Evolutionary conservation across 2,329 filamentous ascomycete species (phyloP).

Genomic region (Bipolaris victoriae): DNA sequence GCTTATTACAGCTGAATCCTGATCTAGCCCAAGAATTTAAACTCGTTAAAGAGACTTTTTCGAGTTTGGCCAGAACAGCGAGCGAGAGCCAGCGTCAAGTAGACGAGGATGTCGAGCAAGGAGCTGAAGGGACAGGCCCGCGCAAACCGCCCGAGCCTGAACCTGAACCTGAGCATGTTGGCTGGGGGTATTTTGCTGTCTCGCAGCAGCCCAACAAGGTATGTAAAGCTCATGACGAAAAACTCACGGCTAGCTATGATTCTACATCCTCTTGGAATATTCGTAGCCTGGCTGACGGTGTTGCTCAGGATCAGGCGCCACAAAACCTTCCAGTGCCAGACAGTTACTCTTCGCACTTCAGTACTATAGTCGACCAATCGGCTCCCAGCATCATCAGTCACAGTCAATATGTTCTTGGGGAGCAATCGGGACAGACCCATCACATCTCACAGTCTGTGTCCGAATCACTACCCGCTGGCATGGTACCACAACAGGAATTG

Average conservation of each 20-base stretch:
- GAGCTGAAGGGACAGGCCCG: constrained; percentile 10
- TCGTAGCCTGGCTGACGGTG: background rate
- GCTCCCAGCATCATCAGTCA: constrained; percentile 21
- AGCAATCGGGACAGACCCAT: constrained; percentile 30
- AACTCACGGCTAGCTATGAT: no score
- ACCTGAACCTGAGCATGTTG: constrained; percentile 25
- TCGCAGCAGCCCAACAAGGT: background rate
- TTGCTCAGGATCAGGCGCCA: constrained; percentile 1
- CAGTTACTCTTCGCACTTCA: constrained; percentile 22
- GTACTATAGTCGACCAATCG: constrained; percentile 10
- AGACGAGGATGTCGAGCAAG: constrained; percentile 33
- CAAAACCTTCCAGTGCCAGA: constrained; percentile 15
- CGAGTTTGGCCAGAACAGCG: constrained; percentile 58
- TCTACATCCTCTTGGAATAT: no score
- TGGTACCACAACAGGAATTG: constrained; percentile 17
- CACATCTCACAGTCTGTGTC: constrained; percentile 7
- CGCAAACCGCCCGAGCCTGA: constrained; percentile 9
- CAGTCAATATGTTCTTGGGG: constrained; percentile 22
- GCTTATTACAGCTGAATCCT: constrained; percentile 64
- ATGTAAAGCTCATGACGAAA: background rate
- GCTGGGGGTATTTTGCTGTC: constrained; percentile 35
- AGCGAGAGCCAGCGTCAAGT: constrained; percentile 41
- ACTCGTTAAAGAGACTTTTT: constrained; percentile 63
- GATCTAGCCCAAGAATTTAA: constrained; percentile 65
- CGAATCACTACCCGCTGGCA: constrained; percentile 6